These are phyloP conservation scores for Alternaria longipes DNA, from an alignment of 2,329 filamentous ascomycete genomes.

Conservation along the genomic window DNA sequence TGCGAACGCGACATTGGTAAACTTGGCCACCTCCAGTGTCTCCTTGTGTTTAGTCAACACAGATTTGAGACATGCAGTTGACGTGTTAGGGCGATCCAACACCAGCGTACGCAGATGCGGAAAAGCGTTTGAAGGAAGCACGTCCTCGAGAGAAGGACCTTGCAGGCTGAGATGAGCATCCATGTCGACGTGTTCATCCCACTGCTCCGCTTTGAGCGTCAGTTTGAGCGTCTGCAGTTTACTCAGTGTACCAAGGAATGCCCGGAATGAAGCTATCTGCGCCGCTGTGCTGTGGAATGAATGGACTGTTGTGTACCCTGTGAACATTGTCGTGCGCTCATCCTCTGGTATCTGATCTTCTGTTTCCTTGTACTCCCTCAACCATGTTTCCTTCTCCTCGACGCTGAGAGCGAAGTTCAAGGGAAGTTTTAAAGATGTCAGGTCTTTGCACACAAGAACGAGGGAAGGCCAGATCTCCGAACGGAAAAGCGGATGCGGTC, in stretches of 20 bases:
- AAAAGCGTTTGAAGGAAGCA: background rate
- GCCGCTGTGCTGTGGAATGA: background rate
- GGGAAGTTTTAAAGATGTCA: background rate
- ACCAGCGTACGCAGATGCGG: background rate
- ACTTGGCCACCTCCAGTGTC: background rate
- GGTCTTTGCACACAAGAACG: background rate
- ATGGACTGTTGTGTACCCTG: background rate
- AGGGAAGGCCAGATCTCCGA: background rate
- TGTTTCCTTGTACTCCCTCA: background rate
- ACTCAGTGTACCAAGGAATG: background rate
- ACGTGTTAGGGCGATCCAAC: background rate
- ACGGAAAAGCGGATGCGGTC: background rate
- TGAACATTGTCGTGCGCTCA: background rate
- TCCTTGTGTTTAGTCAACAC: background rate
- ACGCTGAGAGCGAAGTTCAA: background rate
- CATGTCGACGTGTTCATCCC: background rate
- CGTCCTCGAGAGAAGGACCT: background rate
- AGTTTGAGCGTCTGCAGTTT: background rate
- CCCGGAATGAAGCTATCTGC: background rate
- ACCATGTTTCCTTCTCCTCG: background rate
- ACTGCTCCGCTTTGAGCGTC: background rate
- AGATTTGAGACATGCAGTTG: background rate
- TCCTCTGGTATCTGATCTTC: background rate
- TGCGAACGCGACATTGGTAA: background rate
- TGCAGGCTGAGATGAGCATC: background rate